phyloP scores from a whole-genome alignment of 345 rosid species.

The Anacardium occidentale region DNA sequence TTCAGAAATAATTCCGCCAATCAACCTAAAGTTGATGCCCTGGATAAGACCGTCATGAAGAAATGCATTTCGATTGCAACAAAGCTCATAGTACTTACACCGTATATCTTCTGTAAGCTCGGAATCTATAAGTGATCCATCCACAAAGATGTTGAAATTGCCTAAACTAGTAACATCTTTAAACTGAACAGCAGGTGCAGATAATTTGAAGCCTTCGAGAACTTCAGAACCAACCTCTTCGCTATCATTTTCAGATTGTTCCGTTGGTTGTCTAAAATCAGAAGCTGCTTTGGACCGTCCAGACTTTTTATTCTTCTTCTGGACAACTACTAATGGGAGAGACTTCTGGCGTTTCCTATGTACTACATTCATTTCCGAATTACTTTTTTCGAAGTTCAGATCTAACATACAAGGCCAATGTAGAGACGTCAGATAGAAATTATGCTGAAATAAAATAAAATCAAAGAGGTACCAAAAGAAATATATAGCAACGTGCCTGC shows the following conservation, averaged over 20 bases:
- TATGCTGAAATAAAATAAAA: slow-evolving; percentile 15
- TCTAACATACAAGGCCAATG: slow-evolving; percentile 17
- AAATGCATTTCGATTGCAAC: slow-evolving; percentile 55
- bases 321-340: slow-evolving; percentile 44
- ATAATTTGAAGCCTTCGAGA: slow-evolving; percentile 53
- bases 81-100: slow-evolving; percentile 54
- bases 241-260: slow-evolving; percentile 62
- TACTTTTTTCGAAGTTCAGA: slow-evolving; percentile 16
- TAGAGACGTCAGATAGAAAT: neutral
- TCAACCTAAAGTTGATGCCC: slow-evolving; percentile 51
- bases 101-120: slow-evolving; percentile 52
- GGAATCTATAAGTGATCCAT: slow-evolving; percentile 46
- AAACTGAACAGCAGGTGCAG: slow-evolving; percentile 39
- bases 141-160: slow-evolving; percentile 45
- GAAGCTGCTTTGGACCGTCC: slow-evolving; percentile 27
- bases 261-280: slow-evolving; percentile 27
- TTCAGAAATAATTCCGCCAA: slow-evolving; percentile 54
- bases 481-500: slow-evolving; percentile 44
- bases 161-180: slow-evolving; percentile 41
- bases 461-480: slow-evolving; percentile 5
- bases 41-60: slow-evolving; percentile 53
- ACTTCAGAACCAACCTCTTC: slow-evolving; percentile 69
- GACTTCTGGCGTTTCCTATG: slow-evolving; percentile 47
- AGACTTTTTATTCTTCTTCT: slow-evolving; percentile 40
- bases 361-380: slow-evolving; percentile 23